These are phyloP conservation scores for Populus ilicifolia DNA, from an alignment of 345 rosid genomes.

Conservation along the genomic window DNA sequence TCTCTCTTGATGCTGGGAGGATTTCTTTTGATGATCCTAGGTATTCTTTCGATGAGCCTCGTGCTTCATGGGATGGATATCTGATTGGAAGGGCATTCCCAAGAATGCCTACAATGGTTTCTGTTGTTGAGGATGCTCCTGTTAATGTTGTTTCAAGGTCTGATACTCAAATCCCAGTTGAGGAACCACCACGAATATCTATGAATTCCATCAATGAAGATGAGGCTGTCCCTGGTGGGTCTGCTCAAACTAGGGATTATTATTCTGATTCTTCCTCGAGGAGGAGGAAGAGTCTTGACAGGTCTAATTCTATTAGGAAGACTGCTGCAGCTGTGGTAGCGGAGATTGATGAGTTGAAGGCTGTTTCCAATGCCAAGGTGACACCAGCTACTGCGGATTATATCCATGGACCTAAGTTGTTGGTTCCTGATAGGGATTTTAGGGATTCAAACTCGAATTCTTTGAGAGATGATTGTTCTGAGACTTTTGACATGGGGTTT, in stretches of 20 bases:
- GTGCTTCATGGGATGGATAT: constrained; percentile 97
- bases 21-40: constrained; percentile 81
- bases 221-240: constrained; percentile 75
- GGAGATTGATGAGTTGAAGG: constrained; percentile 68
- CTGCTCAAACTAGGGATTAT: constrained; percentile 84
- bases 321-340: constrained; percentile 75
- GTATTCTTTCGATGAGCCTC: constrained; percentile 87
- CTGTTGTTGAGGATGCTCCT: constrained; percentile 93
- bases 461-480: constrained; percentile 69
- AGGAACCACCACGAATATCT: constrained; percentile 36
- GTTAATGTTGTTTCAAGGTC: constrained; percentile 52
- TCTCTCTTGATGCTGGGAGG: constrained; percentile 80
- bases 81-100: constrained; percentile 67
- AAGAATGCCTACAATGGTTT: constrained; percentile 81
- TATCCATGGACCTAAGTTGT: constrained; percentile 41
- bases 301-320: constrained; percentile 72
- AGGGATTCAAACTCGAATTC: constrained; percentile 70
- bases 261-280: constrained; percentile 74
- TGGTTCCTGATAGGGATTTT: constrained; percentile 43
- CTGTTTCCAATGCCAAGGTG: constrained; percentile 62
- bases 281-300: constrained; percentile 84
- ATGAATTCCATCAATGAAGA: constrained; percentile 42
- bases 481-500: constrained; percentile 58
- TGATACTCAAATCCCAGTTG: constrained; percentile 73
- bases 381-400: constrained; percentile 58